These are phyloP conservation scores for Backusella australiensis DNA, from an alignment of 192 early-diverging fungal species.

Conservation along the genomic window DNA sequence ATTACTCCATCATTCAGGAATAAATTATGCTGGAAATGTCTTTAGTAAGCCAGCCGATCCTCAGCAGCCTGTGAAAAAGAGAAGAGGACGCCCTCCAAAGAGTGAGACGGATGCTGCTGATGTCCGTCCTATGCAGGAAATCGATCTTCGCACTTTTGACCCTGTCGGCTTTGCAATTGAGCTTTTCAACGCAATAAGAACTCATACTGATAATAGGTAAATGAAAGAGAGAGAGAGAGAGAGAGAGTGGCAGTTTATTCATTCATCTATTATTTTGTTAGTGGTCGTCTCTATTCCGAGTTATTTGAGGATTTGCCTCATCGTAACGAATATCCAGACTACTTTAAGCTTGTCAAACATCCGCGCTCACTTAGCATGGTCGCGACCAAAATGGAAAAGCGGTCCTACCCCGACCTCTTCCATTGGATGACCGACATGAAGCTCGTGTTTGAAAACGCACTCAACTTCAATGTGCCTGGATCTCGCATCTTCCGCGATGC, in stretches of 20 bases:
- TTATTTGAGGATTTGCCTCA: constrained; percentile 78
- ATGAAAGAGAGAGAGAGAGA: background rate
- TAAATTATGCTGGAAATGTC: background rate
- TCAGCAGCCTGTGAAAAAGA: constrained; percentile 1
- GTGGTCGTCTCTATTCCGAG: constrained; percentile 66
- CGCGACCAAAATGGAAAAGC: constrained; percentile 55
- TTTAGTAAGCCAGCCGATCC: background rate
- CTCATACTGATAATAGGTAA: constrained; percentile 50
- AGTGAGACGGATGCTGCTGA: constrained; percentile 25
- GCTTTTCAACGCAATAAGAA: constrained; percentile 39
- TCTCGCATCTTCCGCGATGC: constrained; percentile 86
- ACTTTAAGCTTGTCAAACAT: constrained; percentile 78
- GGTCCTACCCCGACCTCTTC: constrained; percentile 64
- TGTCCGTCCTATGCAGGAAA: constrained; percentile 14
- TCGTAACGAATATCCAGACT: constrained; percentile 84
- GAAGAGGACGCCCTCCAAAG: constrained; percentile 30
- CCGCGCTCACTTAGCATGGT: constrained; percentile 76
- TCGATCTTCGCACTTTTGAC: constrained; percentile 19
- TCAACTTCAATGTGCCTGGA: constrained; percentile 82
- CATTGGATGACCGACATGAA: constrained; percentile 80
- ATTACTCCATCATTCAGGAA: background rate
- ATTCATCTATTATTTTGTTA: constrained; percentile 12
- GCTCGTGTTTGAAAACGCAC: constrained; percentile 89
- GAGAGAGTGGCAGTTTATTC: background rate
- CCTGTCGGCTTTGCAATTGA: constrained; percentile 33